Evolutionary conservation across 202 grass and related monocot species (phyloP).

Genomic region (Dendrocalamus latiflorus): DNA sequence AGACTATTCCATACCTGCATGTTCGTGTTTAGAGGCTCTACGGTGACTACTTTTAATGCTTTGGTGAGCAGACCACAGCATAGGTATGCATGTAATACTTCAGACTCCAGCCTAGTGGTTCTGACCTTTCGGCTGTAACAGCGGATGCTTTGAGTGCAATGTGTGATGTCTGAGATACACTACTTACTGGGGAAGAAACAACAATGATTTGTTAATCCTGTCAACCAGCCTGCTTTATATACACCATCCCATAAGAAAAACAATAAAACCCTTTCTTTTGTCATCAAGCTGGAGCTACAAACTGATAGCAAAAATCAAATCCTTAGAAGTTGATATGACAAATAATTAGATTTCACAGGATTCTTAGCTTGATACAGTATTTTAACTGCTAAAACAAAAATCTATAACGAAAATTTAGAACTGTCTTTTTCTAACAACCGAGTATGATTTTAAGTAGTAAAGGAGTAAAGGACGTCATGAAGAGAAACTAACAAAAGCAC

Average conservation of each 20-base stretch:
- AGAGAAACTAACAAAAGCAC: background rate
- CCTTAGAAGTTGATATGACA: background rate
- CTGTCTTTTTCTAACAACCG: background rate
- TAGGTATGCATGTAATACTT: background rate
- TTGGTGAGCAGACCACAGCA: background rate
- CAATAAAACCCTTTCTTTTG: background rate
- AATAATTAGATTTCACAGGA: background rate
- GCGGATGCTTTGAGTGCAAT: background rate
- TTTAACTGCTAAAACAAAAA: conserved; percentile 8
- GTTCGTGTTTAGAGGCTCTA: background rate
- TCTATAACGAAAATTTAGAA: background rate
- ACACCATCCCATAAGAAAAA: background rate
- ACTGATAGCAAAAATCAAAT: background rate
- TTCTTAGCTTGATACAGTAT: background rate
- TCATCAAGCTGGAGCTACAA: background rate
- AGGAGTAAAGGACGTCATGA: background rate
- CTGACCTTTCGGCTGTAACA: background rate
- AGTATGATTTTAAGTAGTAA: background rate
- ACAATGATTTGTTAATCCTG: background rate
- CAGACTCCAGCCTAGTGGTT: background rate
- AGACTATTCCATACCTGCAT: background rate
- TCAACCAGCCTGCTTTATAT: background rate
- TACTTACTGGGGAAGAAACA: conserved; percentile 21
- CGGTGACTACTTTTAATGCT: background rate
- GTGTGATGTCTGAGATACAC: background rate